Base-by-base conservation (phyloP, 495 filamentous ascomycete genomes). In the Penicillium diatomitis region DNA sequence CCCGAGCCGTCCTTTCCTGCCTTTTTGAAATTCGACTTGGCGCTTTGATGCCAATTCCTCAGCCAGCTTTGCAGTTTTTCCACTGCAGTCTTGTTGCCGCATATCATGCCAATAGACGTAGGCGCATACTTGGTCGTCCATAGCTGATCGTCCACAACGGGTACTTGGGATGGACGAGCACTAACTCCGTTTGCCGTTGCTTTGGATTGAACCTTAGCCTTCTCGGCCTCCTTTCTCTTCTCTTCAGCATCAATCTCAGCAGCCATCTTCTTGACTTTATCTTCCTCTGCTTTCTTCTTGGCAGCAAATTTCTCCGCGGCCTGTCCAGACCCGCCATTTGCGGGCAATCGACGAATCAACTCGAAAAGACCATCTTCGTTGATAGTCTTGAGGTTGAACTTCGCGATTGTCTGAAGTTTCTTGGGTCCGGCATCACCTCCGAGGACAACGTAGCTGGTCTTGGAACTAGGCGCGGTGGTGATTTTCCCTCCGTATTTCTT, bases 51-150 rank as follows among this genome's bases (percentile, higher is more conserved):
- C 84, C 92, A 99, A 52, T 81, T 82, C 32, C 77, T 78, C 20
- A 99, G 76, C 90, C 94, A 99, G 33, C 54, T 73, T 60, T 92
- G 86, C 11, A 97, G 78, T 63, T 83, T 94, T 58, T 97, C 92
- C 3, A 99, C 91, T 34, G 81, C 77, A 10, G 68, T 75, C 61
- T 97, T 99, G 67, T 99, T 99, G 49, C 92, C 92, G 62, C 91
- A 97, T 44, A 99, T 95, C 64, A 96, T 90, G 46, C 65, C 84
- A 35, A 87, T 74, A 35, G 81, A 74, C 0, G 83, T 85, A 4
- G 92, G 92, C 0, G 92, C 91, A 68, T 99, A 97, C 58, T 96
- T 96, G 30, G 84, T 85, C 5, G 94, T 97, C 92, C 92, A 97
- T 5, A 99, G 75, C 40, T 88, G 81, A 50, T 76, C 80, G 45